Base-by-base conservation (phyloP, 495 filamentous ascomycete genomes). In the Annulohypoxylon moriforme region DNA sequence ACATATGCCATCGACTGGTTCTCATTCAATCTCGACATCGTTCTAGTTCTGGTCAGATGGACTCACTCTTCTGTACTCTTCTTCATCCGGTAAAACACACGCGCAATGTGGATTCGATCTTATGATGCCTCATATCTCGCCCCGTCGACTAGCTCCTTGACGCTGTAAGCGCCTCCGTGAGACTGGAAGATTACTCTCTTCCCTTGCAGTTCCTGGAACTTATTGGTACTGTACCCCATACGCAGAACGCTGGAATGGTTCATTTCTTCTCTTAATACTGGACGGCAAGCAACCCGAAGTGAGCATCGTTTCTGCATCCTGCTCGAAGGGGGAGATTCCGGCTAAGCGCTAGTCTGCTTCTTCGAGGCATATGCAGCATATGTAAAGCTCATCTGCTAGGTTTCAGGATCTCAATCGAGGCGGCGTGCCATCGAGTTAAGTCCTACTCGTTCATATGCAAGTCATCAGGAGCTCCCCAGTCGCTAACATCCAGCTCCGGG, bases 1-100 rank as follows among this genome's bases (percentile, higher is more conserved):
- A 71, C 63, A 73, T 40, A 75, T 67, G 76, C 74, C 64, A 58
- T 78, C 67, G 67, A 78, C 74, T 75, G 76, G 76, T 64, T 78
- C 68, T 72, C 72, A 50, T 76, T 78, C 34, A 71, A 69, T 69
- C 60, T 66, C 69, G 36, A 67, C 57, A 38, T 75, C 62, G 31
- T 66, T 64, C 29, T 70, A 61, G 71, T 53, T 69, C 31, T 63
- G 25, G 55, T 73, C 67, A 65, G 59, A 68, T 46, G 64, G 72
- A 65, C 58, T 68, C 38, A 36, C 60, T 59, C 56, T 71, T 25
- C 65, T 31, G 20, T 68, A 56, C 38, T 61, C 33, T 11, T 73
- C 68, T 69, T 60, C 47, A 69, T 71, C 63, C 64, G 66, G 74
- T 67, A 64, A 75, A 66, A 69, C 65, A 62, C 59, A 67, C 65